Conservation (phyloP, 352 stramenopile species). For the Phytopythium mirpurense region DNA sequence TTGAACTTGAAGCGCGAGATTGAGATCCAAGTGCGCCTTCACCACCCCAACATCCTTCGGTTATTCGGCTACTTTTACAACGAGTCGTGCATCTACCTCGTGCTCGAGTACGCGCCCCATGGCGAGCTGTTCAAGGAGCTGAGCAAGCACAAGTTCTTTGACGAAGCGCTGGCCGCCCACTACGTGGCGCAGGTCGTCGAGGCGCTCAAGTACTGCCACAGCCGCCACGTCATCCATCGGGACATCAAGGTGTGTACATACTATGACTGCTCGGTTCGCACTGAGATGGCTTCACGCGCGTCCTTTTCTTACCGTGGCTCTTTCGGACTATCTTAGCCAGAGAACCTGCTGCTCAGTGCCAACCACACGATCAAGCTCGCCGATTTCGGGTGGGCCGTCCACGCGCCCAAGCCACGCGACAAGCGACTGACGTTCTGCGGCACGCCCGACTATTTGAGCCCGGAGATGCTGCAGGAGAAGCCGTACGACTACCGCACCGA, state of each 20-base stretch:
- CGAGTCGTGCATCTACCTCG: constrained; percentile 74
- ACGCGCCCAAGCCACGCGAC: constrained; percentile 56
- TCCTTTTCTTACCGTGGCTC: background rate
- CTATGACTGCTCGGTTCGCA: too few relatives aligned
- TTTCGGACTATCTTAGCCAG: constrained; percentile 34
- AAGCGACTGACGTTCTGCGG: constrained; percentile 74
- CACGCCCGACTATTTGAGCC: constrained; percentile 83
- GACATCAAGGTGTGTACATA: constrained; percentile 70
- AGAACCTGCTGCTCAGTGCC: constrained; percentile 76
- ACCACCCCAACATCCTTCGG: constrained; percentile 69
- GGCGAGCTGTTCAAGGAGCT: constrained; percentile 83
- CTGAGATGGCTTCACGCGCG: background rate
- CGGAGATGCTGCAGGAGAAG: constrained; percentile 68
- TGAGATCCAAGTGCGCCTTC: constrained; percentile 76
- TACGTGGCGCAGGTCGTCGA: constrained; percentile 80
- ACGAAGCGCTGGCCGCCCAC: constrained; percentile 40
- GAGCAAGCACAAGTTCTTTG: constrained; percentile 46
- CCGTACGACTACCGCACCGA: constrained; percentile 68
- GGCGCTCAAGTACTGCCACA: constrained; percentile 74
- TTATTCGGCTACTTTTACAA: constrained; percentile 87
- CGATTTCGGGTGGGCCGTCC: constrained; percentile 85
- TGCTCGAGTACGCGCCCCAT: constrained; percentile 78
- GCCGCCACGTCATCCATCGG: constrained; percentile 76
- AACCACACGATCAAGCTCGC: constrained; percentile 82
- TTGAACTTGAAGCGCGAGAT: constrained; percentile 77